Base-by-base conservation (phyloP, 345 rosid genomes). In the Clausena lansium region DNA sequence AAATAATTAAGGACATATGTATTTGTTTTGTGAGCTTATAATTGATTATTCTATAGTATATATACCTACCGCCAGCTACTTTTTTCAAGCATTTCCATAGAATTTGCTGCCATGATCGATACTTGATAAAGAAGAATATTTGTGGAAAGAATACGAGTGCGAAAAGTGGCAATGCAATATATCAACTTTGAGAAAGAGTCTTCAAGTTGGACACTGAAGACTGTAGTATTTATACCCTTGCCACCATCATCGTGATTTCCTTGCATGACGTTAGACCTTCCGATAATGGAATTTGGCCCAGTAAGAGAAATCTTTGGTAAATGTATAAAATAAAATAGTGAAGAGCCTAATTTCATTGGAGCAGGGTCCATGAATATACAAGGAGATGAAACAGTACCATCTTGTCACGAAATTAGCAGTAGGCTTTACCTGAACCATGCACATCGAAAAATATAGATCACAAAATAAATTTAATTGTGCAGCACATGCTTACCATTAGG, bases 241-340 rank as follows among this genome's bases (percentile, higher is more conserved):
- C 99, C 99, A 80, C 91, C 94, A 89, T 93, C 98, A 84, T 95
- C 97, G 35, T 91, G 91, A 85, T 89, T 97, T 47, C 87, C 93
- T 64, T 95, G 99, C 62, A 91, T 95, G 66, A 93, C 99, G 24
- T 92, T 93, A 0, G 98, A 92, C 84, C 99, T 91, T 80, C 99
- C 99, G 11, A 93, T 63, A 78, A 95, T 91, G 63, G 98, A 90
- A 78, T 86, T 58, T 57, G 94, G 86, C 75, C 98, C 98, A 25
- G 80, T 47, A 35, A 95, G 98, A 83, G 98, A 97, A 80, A 95
- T 94, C 87, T 92, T 78, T 77, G 70, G 17, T 4, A 8, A 47
- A 81, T 36, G 19, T 47, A 35, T 11, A 74, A 25, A 62, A 36
- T 24, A 64, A 70, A 36, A 15, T 9, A 69, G 65, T 50, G 50